These are phyloP conservation scores for Lavandula angustifolia DNA, from an alignment of 257 asterid species.

Conservation along the genomic window DNA sequence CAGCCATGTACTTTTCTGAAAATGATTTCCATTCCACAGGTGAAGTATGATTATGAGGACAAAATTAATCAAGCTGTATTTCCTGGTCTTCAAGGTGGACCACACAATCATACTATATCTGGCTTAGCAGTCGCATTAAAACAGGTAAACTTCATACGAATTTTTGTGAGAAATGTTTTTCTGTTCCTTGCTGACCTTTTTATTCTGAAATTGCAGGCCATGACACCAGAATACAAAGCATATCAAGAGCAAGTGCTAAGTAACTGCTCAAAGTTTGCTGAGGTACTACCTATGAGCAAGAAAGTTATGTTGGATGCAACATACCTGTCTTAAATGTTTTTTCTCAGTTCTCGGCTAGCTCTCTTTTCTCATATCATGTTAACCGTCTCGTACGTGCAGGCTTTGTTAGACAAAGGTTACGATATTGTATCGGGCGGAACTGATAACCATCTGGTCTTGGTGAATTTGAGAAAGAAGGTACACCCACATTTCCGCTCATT, in stretches of 20 bases:
- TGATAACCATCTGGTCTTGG: slow-evolving; percentile 93
- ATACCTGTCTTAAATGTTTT: slow-evolving; percentile 5
- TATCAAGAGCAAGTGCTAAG: slow-evolving; percentile 91
- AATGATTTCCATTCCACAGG: slow-evolving; percentile 47
- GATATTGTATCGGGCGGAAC: slow-evolving; percentile 97
- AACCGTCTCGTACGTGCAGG: slow-evolving; percentile 42
- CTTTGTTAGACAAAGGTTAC: slow-evolving; percentile 69
- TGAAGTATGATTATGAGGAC: slow-evolving; percentile 85
- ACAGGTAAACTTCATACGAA: slow-evolving; percentile 49
- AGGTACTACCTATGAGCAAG: slow-evolving; percentile 48
- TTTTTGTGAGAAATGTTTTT: neutral
- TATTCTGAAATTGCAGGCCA: slow-evolving; percentile 53
- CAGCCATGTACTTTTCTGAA: slow-evolving; percentile 1
- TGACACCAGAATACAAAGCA: slow-evolving; percentile 88
- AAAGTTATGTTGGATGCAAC: slow-evolving; percentile 12
- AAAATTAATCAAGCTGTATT: slow-evolving; percentile 96
- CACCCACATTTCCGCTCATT: slow-evolving; percentile 3
- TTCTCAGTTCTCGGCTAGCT: slow-evolving; percentile 5
- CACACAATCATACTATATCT: slow-evolving; percentile 96
- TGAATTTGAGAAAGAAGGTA: slow-evolving; percentile 81
- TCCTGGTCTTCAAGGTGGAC: slow-evolving; percentile 99
- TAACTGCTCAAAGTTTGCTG: slow-evolving; percentile 86
- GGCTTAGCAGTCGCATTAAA: slow-evolving; percentile 94
- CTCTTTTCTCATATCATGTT: neutral
- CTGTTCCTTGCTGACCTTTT: slow-evolving; percentile 16